Evolutionary conservation across 2,329 filamentous ascomycete genomes (phyloP).

Genomic region (Mycocentrospora acerina): DNA sequence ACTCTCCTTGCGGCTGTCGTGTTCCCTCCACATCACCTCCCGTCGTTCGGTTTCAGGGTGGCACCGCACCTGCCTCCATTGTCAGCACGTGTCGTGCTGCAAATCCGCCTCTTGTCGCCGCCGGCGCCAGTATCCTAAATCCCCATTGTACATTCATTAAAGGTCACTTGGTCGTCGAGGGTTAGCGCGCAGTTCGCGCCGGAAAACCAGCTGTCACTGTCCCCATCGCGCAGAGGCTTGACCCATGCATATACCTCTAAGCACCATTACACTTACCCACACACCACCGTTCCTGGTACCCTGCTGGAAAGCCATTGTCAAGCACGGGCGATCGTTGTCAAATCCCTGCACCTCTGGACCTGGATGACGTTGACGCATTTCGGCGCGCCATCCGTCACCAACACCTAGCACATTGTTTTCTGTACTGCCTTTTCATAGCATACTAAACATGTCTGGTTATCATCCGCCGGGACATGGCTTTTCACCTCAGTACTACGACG

Average conservation of each 20-base stretch:
- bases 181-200: conserved; percentile 39
- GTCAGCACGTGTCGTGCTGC: conserved; percentile 31
- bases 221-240: conserved; percentile 26
- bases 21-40: conserved; percentile 31
- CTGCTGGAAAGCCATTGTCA: conserved; percentile 31
- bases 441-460: conserved; percentile 40
- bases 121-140: too few relatives aligned
- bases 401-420: conserved; percentile 20
- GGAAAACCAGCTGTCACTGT: conserved; percentile 27
- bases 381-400: conserved; percentile 29
- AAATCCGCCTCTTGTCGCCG: conserved; percentile 1
- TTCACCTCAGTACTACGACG: conserved; percentile 40
- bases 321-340: conserved; percentile 35
- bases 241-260: conserved; percentile 15
- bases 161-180: conserved; percentile 34
- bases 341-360: conserved; percentile 35
- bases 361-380: conserved; percentile 43
- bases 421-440: conserved; percentile 15
- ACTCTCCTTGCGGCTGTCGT: conserved; percentile 36
- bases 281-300: conserved; percentile 28
- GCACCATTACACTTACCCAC: conserved; percentile 18
- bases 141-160: too few relatives aligned
- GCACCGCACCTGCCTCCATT: conserved; percentile 30
- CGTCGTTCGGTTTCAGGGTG: conserved; percentile 37
- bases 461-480: conserved; percentile 36